phyloP scores from a whole-genome alignment of 495 filamentous ascomycete species.

The Cenococcum geophilum region DNA sequence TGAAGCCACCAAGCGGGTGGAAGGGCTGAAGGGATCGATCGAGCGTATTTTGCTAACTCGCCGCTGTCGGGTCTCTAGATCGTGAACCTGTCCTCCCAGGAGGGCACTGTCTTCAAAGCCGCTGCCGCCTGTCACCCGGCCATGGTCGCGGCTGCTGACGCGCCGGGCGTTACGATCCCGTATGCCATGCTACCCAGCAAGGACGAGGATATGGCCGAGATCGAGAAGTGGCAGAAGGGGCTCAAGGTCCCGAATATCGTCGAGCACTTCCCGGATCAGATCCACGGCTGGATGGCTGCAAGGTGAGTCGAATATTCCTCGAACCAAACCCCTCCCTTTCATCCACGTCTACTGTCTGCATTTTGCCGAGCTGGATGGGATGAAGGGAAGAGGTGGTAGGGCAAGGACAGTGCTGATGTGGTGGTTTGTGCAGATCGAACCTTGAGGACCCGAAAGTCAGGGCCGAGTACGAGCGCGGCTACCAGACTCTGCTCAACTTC shows the following conservation, averaged over 20 bases:
- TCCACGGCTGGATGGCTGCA: slow-evolving; percentile 92
- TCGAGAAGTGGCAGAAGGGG: slow-evolving; percentile 63
- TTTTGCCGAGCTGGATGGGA: too few relatives aligned
- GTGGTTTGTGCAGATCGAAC: slow-evolving; percentile 7
- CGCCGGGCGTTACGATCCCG: slow-evolving; percentile 31
- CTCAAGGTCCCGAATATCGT: slow-evolving; percentile 64
- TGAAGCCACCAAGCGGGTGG: too few relatives aligned
- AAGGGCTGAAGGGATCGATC: neutral
- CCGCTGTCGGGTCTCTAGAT: slow-evolving; percentile 44
- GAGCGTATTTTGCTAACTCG: neutral
- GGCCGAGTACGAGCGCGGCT: slow-evolving; percentile 3
- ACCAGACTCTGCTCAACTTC: slow-evolving; percentile 4
- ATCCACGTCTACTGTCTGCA: too few relatives aligned
- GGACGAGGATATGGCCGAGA: slow-evolving; percentile 56
- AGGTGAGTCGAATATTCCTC: slow-evolving; percentile 34
- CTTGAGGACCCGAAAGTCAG: slow-evolving; percentile 9
- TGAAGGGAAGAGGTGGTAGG: too few relatives aligned
- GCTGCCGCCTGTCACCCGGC: slow-evolving; percentile 75
- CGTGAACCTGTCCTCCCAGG: slow-evolving; percentile 52
- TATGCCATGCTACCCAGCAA: slow-evolving; percentile 40
- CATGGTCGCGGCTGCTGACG: slow-evolving; percentile 60
- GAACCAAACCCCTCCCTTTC: too few relatives aligned
- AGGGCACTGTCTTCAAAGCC: slow-evolving; percentile 60
- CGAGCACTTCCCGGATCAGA: slow-evolving; percentile 72
- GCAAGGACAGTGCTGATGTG: too few relatives aligned